phyloP scores from a whole-genome alignment of 2,329 filamentous ascomycete genomes.

The Beauveria sp. region DNA sequence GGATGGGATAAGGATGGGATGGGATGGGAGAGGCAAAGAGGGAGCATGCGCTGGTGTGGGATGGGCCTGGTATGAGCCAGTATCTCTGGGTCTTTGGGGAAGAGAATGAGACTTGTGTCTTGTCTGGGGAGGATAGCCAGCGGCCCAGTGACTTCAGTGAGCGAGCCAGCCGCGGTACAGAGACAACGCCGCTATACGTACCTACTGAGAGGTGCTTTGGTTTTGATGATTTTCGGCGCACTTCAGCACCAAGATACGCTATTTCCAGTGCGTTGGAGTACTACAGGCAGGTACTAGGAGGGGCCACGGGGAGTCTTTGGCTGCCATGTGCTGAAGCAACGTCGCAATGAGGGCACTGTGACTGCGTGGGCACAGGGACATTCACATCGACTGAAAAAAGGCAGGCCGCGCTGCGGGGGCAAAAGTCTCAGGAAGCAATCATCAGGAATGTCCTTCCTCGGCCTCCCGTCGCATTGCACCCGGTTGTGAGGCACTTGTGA shows the following conservation, averaged over 20 bases:
- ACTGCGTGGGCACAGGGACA: too few relatives aligned
- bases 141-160: neutral
- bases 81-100: neutral
- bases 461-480: neutral
- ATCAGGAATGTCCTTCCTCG: conserved; percentile 5
- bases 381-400: neutral
- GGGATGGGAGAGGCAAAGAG: neutral
- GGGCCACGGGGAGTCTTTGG: too few relatives aligned
- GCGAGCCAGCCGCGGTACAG: neutral
- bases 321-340: too few relatives aligned
- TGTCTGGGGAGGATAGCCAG: neutral
- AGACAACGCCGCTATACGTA: neutral
- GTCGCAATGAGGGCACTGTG: too few relatives aligned
- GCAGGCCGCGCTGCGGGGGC: neutral
- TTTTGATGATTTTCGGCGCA: neutral
- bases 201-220: neutral
- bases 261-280: too few relatives aligned
- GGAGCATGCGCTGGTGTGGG: neutral
- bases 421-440: conserved; percentile 5
- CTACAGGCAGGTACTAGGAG: too few relatives aligned
- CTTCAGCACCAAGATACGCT: neutral
- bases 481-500: neutral
- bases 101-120: neutral
- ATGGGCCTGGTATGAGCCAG: neutral
- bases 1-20: neutral